Conservation (phyloP, 2,329 filamentous ascomycete species). For the Aspergillus ochraceoroseus region DNA sequence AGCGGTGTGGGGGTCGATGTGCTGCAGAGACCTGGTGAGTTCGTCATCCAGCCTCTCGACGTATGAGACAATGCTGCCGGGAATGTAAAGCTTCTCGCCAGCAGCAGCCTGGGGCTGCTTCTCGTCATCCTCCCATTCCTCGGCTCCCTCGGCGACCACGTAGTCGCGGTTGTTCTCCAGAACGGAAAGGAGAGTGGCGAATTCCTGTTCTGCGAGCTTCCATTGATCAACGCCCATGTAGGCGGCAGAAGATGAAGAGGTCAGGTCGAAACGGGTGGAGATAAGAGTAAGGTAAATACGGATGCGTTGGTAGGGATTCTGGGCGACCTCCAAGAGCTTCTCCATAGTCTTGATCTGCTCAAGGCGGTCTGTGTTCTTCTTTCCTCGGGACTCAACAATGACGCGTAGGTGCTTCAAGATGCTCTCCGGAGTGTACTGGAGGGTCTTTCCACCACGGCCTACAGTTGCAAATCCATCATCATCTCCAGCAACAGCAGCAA, state of each 20-base stretch:
- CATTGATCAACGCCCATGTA: slow-evolving; percentile 95
- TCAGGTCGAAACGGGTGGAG: slow-evolving; percentile 90
- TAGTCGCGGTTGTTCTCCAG: slow-evolving; percentile 75
- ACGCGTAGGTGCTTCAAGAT: slow-evolving; percentile 94
- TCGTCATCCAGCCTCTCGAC: slow-evolving; percentile 95
- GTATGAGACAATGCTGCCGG: slow-evolving; percentile 90
- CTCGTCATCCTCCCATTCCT: slow-evolving; percentile 99
- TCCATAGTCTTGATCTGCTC: slow-evolving; percentile 98
- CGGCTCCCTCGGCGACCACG: slow-evolving; percentile 82
- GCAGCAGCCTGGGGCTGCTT: slow-evolving; percentile 71
- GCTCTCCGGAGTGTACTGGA: slow-evolving; percentile 92
- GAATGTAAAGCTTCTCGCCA: slow-evolving; percentile 80
- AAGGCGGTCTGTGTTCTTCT: slow-evolving; percentile 93
- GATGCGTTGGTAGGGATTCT: slow-evolving; percentile 88
- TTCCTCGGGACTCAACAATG: slow-evolving; percentile 92
- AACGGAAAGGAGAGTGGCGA: slow-evolving; percentile 68
- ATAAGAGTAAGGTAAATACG: slow-evolving; percentile 86
- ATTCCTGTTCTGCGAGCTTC: slow-evolving; percentile 88
- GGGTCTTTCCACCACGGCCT: slow-evolving; percentile 78
- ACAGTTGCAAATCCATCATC: slow-evolving; percentile 88
- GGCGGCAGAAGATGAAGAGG: slow-evolving; percentile 63
- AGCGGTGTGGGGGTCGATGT: slow-evolving; percentile 95
- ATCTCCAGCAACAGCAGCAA: slow-evolving; percentile 54
- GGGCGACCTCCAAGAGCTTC: slow-evolving; percentile 83
- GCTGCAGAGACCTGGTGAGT: slow-evolving; percentile 92